These are phyloP conservation scores for Sicyos edulis DNA, from an alignment of 306 rosid species.

Conservation along the genomic window DNA sequence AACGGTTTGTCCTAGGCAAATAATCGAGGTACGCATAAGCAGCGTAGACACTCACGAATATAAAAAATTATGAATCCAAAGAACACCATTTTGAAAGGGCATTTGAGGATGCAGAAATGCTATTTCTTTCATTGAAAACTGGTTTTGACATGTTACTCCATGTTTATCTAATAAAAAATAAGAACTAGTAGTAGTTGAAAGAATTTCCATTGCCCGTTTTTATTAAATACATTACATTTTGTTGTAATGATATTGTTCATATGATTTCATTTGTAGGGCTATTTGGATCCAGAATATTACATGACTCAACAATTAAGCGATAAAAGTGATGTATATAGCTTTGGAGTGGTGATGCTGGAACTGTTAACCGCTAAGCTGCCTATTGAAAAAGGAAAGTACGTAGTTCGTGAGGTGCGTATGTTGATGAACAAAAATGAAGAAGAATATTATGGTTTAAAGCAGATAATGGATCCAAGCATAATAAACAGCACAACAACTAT, in stretches of 20 bases:
- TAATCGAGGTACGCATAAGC: too few species aligned
- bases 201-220: too few species aligned
- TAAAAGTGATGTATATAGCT: constrained; percentile 79
- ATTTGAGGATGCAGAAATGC: too few species aligned
- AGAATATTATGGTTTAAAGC: constrained; percentile 33
- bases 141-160: too few species aligned
- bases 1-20: too few species aligned
- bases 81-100: too few species aligned
- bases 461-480: constrained; percentile 40
- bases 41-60: too few species aligned
- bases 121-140: too few species aligned
- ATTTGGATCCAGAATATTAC: constrained; percentile 57
- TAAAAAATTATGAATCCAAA: too few species aligned
- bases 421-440: constrained; percentile 45
- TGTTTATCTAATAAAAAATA: too few species aligned
- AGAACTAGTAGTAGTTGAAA: too few species aligned
- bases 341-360: constrained; percentile 70
- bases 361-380: constrained; percentile 61
- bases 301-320: constrained; percentile 43
- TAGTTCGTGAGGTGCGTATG: constrained; percentile 55
- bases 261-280: constrained; percentile 39
- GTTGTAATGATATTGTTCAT: background rate
- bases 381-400: constrained; percentile 53
- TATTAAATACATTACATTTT: too few species aligned
- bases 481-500: constrained; percentile 29